Evolutionary conservation across 805 yeast genomes (phyloP), one percentile per base, ranked within the genome.

Genomic region (Yamadazyma akitaensis): DNA sequence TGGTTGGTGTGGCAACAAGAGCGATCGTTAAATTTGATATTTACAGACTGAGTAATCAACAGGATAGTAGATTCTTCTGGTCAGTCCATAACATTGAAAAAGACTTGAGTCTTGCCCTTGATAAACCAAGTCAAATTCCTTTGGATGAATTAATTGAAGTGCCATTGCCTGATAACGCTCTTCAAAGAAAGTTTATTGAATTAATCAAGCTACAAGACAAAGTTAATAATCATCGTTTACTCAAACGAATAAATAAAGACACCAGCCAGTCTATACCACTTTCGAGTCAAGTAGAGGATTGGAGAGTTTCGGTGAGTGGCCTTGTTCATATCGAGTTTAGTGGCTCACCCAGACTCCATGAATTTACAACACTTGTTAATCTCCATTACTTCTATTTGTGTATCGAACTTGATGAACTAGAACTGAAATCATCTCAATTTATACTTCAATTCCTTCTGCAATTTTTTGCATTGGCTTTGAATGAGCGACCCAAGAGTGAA

Each of bases 381-480:
- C 52, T 71, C 47, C 64, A 69, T 51, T 70, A 67, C 53, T 71
- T 66, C 51, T 72, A 67, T 51, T 53, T 72, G 18, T 53, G 64
- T 31, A 64, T 70, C 19, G 76, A 72, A 53, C 51, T 72, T 24
- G 76, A 72, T 55, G 75, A 69, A 53, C 47, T 70, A 2, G 47
- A 63, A 5, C 63, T 67, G 14, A 70, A 71, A 46, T 63, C 68
- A 42, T 62, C 63, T 40, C 76, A 71, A 50, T 70, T 70, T 52
- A 64, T 73, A 7, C 58, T 70, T 14, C 76, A 72, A 48, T 72
- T 70, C 48, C 56, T 72, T 36, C 66, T 70, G 19, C 68, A 67
- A 51, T 67, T 69, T 11, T 71, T 70, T 49, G 58, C 70, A 12
- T 61, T 72, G 41, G 25, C 46, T 3, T 51, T 72, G 28, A 48